These are phyloP conservation scores for Kodamaea nitidulidarum DNA, from an alignment of 805 yeast genomes.

Conservation along the genomic window DNA sequence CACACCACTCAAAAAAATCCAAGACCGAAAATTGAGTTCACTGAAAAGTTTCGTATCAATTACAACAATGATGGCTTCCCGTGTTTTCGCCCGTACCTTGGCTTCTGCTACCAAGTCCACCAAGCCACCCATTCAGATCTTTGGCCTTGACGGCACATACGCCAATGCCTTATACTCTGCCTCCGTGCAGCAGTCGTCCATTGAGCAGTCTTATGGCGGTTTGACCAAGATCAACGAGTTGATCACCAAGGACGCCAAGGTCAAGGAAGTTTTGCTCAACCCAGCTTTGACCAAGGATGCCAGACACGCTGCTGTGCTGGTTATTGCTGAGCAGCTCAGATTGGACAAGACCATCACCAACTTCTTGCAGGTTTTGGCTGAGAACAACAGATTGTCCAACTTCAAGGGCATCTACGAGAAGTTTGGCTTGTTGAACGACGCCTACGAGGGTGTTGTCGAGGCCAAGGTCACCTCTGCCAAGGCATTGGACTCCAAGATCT, in stretches of 20 bases:
- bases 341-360: constrained; percentile 72
- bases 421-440: constrained; percentile 76
- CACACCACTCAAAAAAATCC: constrained; percentile 4
- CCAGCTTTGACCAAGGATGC: constrained; percentile 80
- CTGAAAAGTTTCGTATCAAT: constrained; percentile 4
- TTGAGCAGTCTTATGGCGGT: constrained; percentile 66
- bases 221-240: constrained; percentile 55
- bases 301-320: constrained; percentile 64
- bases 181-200: constrained; percentile 73
- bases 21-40: constrained; percentile 6
- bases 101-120: constrained; percentile 65
- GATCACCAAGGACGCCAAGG: constrained; percentile 59
- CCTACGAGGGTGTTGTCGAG: constrained; percentile 87
- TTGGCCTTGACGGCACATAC: constrained; percentile 94
- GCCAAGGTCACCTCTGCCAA: constrained; percentile 87
- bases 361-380: constrained; percentile 81
- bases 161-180: constrained; percentile 94
- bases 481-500: constrained; percentile 75
- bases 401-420: constrained; percentile 62
- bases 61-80: constrained; percentile 48
- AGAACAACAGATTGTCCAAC: constrained; percentile 85
- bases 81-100: constrained; percentile 64
- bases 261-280: constrained; percentile 60
- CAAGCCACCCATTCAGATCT: constrained; percentile 89
- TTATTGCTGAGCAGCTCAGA: constrained; percentile 45